Conservation (phyloP, 2,329 filamentous ascomycete species). For the Chaetomium globosum region DNA sequence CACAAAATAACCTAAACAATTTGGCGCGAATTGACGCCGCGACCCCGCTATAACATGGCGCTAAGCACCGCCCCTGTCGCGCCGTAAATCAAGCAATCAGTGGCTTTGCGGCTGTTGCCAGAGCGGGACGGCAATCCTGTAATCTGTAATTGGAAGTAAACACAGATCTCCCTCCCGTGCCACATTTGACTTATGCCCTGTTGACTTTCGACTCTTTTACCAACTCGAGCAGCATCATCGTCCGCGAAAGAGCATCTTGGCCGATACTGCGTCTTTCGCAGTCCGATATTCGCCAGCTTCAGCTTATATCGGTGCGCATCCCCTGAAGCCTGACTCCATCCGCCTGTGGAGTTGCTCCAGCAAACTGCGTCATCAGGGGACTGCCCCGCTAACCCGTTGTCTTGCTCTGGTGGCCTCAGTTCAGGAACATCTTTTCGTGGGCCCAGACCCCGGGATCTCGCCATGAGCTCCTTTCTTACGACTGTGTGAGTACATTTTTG, state of each 20-base stretch:
- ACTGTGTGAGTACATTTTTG: constrained; percentile 67
- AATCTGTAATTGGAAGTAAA: constrained; percentile 20
- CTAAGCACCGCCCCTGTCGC: constrained; percentile 19
- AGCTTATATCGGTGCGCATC: constrained; percentile 27
- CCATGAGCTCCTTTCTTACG: constrained; percentile 78
- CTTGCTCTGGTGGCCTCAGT: constrained; percentile 25
- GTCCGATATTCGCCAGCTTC: constrained; percentile 21
- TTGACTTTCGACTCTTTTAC: constrained; percentile 18
- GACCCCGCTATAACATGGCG: constrained; percentile 23
- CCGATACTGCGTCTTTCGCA: constrained; percentile 2
- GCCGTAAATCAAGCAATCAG: constrained; percentile 19
- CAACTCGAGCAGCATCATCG: neutral
- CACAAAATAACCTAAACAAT: neutral
- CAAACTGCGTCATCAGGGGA: constrained; percentile 31
- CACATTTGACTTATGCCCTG: constrained; percentile 16
- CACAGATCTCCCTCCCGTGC: constrained; percentile 18
- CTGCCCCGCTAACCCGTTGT: constrained; percentile 34
- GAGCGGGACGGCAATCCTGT: constrained; percentile 12
- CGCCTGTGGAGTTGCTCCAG: constrained; percentile 26
- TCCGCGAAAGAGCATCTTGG: neutral
- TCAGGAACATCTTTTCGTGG: constrained; percentile 30
- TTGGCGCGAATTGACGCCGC: neutral
- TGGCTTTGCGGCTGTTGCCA: constrained; percentile 21
- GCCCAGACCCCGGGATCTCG: constrained; percentile 18
- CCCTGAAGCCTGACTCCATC: neutral